These are phyloP conservation scores for Piper betle DNA, from an alignment of 164 flowering plant genomes.

Conservation along the genomic window DNA sequence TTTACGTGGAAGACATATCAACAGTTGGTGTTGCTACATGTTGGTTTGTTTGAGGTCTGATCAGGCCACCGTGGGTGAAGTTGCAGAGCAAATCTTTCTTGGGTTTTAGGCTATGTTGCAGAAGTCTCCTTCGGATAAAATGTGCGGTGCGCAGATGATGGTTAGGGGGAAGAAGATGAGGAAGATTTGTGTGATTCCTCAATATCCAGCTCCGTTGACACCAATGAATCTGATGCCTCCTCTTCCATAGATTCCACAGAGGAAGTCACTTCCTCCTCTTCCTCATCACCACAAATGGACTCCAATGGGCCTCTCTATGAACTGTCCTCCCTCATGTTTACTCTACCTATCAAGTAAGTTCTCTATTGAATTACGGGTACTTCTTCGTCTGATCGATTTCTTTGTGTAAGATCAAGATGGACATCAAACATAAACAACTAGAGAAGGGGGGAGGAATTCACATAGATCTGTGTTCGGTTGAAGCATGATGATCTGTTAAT, in stretches of 20 bases:
- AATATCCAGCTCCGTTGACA: slow-evolving; percentile 17
- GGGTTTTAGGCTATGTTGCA: slow-evolving; percentile 3
- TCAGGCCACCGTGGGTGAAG: slow-evolving; percentile 31
- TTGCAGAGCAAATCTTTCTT: slow-evolving; percentile 6
- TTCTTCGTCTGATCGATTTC: background rate
- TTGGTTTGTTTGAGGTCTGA: background rate
- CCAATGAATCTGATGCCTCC: slow-evolving; percentile 17
- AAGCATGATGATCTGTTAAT: no score
- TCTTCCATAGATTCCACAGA: slow-evolving; percentile 39
- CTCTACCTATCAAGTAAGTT: slow-evolving; percentile 84
- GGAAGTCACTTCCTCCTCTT: slow-evolving; percentile 32
- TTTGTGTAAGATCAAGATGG: no score
- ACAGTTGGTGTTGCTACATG: no score
- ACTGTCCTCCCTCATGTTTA: slow-evolving; percentile 59
- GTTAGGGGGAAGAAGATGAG: slow-evolving; percentile 3
- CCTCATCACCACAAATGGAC: slow-evolving; percentile 13
- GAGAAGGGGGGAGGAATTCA: no score
- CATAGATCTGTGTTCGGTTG: no score
- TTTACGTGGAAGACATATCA: no score
- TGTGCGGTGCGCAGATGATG: background rate
- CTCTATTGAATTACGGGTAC: background rate
- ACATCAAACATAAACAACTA: no score
- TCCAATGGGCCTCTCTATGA: slow-evolving; percentile 57
- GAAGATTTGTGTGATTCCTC: slow-evolving; percentile 14
- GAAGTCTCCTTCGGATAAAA: background rate